These are phyloP conservation scores for Xerocomus subilludens DNA, from an alignment of 1,284 basidiomycete species.

Conservation along the genomic window DNA sequence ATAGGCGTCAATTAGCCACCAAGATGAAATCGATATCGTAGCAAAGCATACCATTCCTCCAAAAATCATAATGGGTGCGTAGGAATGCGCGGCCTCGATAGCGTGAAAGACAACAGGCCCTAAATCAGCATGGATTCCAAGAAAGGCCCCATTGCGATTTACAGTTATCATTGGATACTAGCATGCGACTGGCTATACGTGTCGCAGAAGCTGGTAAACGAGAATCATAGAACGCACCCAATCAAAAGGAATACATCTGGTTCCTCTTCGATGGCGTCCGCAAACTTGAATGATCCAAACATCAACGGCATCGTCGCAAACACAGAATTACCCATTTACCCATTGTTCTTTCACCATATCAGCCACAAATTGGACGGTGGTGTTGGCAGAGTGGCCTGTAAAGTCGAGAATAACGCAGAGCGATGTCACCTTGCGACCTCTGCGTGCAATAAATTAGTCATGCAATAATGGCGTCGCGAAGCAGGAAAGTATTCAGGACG, in stretches of 20 bases:
- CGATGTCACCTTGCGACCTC: constrained; percentile 78
- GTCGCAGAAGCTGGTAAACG: no score
- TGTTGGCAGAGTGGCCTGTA: constrained; percentile 71
- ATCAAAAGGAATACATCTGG: no score
- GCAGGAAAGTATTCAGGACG: neutral
- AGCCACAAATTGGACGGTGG: constrained; percentile 77
- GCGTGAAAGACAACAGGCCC: constrained; percentile 79
- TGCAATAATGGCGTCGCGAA: neutral
- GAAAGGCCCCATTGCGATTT: constrained; percentile 19
- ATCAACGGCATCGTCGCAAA: neutral
- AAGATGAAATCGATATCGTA: rapidly evolving
- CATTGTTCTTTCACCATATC: constrained; percentile 81
- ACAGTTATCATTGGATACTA: constrained; percentile 63
- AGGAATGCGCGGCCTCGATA: constrained; percentile 75
- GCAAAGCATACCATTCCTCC: constrained; percentile 63
- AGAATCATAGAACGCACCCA: no score
- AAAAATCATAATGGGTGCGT: constrained; percentile 82
- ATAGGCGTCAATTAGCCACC: neutral
- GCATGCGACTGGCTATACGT: no score
- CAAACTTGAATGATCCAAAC: neutral
- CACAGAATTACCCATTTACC: constrained; percentile 55
- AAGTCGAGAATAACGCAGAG: constrained; percentile 86
- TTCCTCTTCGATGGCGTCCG: no score
- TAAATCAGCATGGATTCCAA: constrained; percentile 42
- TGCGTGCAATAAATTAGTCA: constrained; percentile 43